phyloP scores from a whole-genome alignment of 495 filamentous ascomycete species.

The Chaetomidium leptoderma region DNA sequence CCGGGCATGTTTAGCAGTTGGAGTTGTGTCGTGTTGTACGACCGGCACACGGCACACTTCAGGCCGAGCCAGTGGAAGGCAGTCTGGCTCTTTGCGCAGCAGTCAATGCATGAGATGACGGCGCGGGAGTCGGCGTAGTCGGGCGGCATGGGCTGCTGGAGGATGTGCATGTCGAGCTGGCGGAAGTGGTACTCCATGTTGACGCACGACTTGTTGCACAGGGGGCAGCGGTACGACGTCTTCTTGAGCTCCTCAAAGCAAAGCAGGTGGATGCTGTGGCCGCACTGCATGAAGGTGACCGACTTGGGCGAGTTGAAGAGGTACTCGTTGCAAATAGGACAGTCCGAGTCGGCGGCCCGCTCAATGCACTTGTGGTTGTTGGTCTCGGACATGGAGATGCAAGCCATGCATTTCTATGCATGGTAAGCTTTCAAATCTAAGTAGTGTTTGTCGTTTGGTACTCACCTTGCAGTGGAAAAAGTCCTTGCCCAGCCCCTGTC shows the following conservation, averaged over 20 bases:
- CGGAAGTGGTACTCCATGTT: constrained; percentile 98
- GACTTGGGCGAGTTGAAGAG: constrained; percentile 89
- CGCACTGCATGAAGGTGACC: constrained; percentile 93
- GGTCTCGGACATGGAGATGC: constrained; percentile 66
- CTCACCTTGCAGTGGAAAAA: constrained; percentile 95
- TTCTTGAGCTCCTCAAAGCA: constrained; percentile 84
- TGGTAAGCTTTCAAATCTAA: too few species aligned
- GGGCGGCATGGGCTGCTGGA: constrained; percentile 83
- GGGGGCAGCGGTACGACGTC: constrained; percentile 86
- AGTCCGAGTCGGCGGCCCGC: constrained; percentile 89
- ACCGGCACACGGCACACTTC: constrained; percentile 79
- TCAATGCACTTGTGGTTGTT: constrained; percentile 88
- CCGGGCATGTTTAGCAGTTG: constrained; percentile 46
- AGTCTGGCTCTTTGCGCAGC: constrained; percentile 75
- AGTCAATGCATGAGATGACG: constrained; percentile 90
- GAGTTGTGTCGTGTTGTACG: constrained; percentile 78
- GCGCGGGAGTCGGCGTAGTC: constrained; percentile 77
- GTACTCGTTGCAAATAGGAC: constrained; percentile 96
- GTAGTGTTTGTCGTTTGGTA: too few species aligned
- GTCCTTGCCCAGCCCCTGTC: constrained; percentile 89
- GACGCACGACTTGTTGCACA: constrained; percentile 85
- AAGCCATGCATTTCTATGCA: constrained; percentile 91
- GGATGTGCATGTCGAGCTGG: constrained; percentile 79
- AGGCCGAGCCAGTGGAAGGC: constrained; percentile 92
- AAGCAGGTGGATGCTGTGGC: constrained; percentile 86